Conservation (phyloP, 2,329 filamentous ascomycete genomes). For the Fusarium metavorans region DNA sequence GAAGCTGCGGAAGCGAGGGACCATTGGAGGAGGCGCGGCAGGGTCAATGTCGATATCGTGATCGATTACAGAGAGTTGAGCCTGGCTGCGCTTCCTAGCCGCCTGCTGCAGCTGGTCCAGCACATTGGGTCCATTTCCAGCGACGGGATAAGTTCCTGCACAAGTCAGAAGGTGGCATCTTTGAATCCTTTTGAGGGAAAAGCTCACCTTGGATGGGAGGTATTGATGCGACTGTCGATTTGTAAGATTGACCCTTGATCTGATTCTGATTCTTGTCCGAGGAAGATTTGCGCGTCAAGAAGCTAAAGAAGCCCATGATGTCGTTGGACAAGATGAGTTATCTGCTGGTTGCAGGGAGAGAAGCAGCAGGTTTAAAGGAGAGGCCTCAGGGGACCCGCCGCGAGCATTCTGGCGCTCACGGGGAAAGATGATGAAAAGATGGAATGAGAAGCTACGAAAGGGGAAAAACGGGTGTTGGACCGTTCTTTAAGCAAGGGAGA, state of each 20-base stretch:
- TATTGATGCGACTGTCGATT: constrained; percentile 39
- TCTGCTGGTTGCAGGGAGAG: constrained; percentile 4
- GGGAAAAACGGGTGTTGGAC: constrained; percentile 17
- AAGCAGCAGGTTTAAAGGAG: constrained; percentile 5
- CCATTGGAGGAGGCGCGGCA: constrained; percentile 32
- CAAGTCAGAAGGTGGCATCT: not conserved
- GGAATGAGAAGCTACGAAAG: not conserved
- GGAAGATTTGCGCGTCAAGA: constrained; percentile 37
- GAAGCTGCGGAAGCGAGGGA: constrained; percentile 28
- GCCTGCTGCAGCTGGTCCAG: constrained; percentile 43
- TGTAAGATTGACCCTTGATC: constrained; percentile 42
- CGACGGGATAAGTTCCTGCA: constrained; percentile 43
- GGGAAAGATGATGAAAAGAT: constrained; percentile 1
- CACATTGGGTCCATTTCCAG: constrained; percentile 43
- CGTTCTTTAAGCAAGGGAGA: constrained; percentile 16
- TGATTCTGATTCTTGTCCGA: constrained; percentile 8
- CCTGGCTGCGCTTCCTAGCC: constrained; percentile 42
- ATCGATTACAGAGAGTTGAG: constrained; percentile 30
- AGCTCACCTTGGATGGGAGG: constrained; percentile 42
- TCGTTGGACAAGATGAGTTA: not conserved
- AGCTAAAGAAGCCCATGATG: constrained; percentile 45
- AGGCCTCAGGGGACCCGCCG: constrained; percentile 31
- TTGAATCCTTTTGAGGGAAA: not conserved
- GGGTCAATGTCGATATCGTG: constrained; percentile 4
- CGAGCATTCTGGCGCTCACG: constrained; percentile 32